Evolutionary conservation across 2,329 filamentous ascomycete species (phyloP).

Genomic region (Anthostomella pinea): DNA sequence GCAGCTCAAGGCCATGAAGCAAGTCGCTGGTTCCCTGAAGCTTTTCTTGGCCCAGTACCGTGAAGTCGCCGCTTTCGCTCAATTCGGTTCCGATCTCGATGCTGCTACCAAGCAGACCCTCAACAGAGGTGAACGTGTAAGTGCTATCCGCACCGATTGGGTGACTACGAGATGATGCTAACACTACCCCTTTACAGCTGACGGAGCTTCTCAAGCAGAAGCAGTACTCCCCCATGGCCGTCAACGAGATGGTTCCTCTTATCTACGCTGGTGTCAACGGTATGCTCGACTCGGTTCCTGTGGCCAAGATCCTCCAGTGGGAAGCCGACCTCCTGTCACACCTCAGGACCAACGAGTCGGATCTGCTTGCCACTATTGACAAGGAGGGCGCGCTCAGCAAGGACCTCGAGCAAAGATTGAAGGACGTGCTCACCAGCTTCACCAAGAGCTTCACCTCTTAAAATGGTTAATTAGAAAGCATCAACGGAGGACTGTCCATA

Average conservation of each 20-base stretch:
- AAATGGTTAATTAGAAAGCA: slow-evolving; percentile 37
- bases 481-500: slow-evolving; percentile 46
- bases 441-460: slow-evolving; percentile 85
- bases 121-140: slow-evolving; percentile 94
- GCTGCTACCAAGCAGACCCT: slow-evolving; percentile 99
- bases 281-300: slow-evolving; percentile 83
- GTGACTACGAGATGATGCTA: slow-evolving; percentile 13
- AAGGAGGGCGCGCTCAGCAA: slow-evolving; percentile 96
- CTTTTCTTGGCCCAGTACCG: slow-evolving; percentile 99
- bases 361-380: slow-evolving; percentile 81
- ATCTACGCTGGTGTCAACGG: slow-evolving; percentile 99
- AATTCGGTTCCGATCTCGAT: slow-evolving; percentile 99
- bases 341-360: slow-evolving; percentile 85
- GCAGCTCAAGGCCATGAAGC: slow-evolving; percentile 99
- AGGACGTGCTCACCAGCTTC: slow-evolving; percentile 74
- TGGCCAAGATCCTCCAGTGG: slow-evolving; percentile 88
- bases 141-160: slow-evolving; percentile 36
- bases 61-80: slow-evolving; percentile 98
- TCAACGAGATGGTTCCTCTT: slow-evolving; percentile 99
- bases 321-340: slow-evolving; percentile 92
- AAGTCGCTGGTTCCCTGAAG: slow-evolving; percentile 99
- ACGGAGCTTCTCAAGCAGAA: slow-evolving; percentile 99
- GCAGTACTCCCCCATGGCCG: slow-evolving; percentile 97
- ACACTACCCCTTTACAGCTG: slow-evolving; percentile 47
- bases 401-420: slow-evolving; percentile 81